Base-by-base conservation (phyloP, 305 asterid species). In the Salvia sclarea region DNA sequence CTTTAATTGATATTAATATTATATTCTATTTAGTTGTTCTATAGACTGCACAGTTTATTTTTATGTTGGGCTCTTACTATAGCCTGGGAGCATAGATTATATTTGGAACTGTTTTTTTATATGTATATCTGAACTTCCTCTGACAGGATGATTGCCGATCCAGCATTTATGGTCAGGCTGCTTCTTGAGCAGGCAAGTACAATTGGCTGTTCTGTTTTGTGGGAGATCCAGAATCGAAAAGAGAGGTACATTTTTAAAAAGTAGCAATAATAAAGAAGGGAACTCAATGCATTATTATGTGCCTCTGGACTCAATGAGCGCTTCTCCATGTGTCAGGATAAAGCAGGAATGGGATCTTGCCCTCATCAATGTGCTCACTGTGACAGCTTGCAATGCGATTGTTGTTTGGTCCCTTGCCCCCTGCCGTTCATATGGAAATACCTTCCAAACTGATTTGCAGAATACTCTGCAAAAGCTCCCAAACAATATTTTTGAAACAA, bases 311-410 rank as follows among this genome's bases (percentile, higher is more conserved):
- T 70, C 59, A 30, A 72, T 49, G 48, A 52, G 71, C 53, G 33
- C 44, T 37, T 61, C 44, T 55, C 62, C 38, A 38, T 80, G 74
- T 25, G 75, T 25, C 86, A 95, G 99, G 88, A 82, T 95, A 75
- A 95, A 84, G 80, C 91, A 92, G 83, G 99, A 95, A 73, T 95
- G 99, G 99, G 96, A 95, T 82, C 98, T 95, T 79, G 99, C 98
- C 52, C 97, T 95, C 61, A 82, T 92, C 63, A 92, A 95, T 24
- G 95, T 92, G 67, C 89, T 95, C 49, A 95, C 99, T 18, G 95
- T 84, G 65, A 76, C 91, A 20, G 95, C 96, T 71, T 95, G 99
- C 86, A 95, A 95, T 75, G 95, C 97, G 63, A 72, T 88, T 48
- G 95, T 82, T 18, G 88, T 95, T 59, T 95, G 99, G 99, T 85